A percentile compares a stretch with the other conserved stretches of the same genome.
phyloP scores from a whole-genome alignment of 345 rosid genomes.

The Syzygium aqueum region DNA sequence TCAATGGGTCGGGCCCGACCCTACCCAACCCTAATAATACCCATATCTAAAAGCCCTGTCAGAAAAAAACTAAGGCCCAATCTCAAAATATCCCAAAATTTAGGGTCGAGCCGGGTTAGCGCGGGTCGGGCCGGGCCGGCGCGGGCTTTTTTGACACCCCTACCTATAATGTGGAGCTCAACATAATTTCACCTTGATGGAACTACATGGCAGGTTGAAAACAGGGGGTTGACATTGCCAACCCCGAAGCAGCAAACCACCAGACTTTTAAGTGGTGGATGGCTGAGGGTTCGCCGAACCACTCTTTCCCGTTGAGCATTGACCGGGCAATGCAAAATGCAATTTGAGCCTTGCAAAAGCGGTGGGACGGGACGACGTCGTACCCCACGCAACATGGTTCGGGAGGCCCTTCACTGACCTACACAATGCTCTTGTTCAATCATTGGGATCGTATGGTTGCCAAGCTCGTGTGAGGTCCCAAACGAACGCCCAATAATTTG shows the following conservation, averaged over 20 bases:
- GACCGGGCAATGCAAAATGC: background rate
- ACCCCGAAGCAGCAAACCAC: background rate
- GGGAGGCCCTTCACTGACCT: background rate
- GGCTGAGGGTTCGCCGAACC: background rate
- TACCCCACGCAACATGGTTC: background rate
- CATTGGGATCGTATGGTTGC: background rate
- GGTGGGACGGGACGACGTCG: background rate
- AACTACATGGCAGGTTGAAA: background rate
- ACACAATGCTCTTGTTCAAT: background rate
- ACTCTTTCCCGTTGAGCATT: background rate
- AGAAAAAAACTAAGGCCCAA: no score
- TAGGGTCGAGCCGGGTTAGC: no score
- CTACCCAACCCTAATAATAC: no score
- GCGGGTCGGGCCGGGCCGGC: no score
- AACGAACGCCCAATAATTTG: background rate
- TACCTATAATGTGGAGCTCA: background rate
- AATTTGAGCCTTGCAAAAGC: background rate
- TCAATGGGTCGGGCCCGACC: no score
- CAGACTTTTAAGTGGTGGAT: background rate
- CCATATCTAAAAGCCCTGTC: no score
- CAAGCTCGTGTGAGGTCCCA: background rate
- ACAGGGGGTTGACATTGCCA: background rate
- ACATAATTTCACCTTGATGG: background rate
- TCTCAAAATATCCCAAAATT: no score
- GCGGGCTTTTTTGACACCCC: no score